Conservation (phyloP, 169 alveolate genomes). For the Plasmodium fragile region DNA sequence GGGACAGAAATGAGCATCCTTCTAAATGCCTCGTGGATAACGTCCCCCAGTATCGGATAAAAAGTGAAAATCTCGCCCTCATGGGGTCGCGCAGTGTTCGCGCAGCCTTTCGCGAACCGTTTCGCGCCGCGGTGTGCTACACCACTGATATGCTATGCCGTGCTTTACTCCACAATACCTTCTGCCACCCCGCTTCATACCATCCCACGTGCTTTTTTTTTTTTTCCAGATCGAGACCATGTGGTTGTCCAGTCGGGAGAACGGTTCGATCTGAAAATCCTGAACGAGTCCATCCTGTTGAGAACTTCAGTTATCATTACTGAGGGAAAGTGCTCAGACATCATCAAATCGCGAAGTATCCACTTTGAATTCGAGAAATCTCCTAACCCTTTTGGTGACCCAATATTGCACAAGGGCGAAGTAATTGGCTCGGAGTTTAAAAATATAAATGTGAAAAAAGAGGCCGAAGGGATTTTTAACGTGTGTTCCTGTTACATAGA, state of each 20-base stretch:
- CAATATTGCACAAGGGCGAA: slow-evolving; percentile 61
- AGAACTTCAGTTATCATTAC: slow-evolving; percentile 51
- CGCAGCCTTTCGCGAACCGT: too few relatives aligned
- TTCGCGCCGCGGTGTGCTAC: not conserved
- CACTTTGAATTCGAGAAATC: slow-evolving; percentile 16
- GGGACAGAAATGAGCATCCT: not conserved
- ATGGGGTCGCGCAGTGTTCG: not conserved
- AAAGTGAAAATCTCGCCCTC: slow-evolving; percentile 5
- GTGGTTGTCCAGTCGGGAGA: slow-evolving; percentile 51
- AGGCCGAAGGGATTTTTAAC: slow-evolving; percentile 62
- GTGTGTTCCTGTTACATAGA: slow-evolving; percentile 42
- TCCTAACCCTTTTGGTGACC: slow-evolving; percentile 20
- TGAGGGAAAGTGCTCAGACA: slow-evolving; percentile 18
- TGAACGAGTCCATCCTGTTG: slow-evolving; percentile 28
- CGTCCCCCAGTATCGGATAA: slow-evolving; percentile 31
- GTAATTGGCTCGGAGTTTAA: slow-evolving; percentile 48
- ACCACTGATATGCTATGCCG: not conserved
- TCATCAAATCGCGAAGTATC: slow-evolving; percentile 9
- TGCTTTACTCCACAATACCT: not conserved
- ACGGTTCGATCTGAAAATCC: slow-evolving; percentile 19
- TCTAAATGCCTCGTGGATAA: slow-evolving; percentile 52
- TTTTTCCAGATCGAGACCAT: slow-evolving; percentile 16
- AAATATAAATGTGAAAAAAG: slow-evolving; percentile 36
- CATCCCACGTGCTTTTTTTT: not conserved
- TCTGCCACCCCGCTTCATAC: not conserved